Evolutionary conservation across 345 rosid species (phyloP).

Genomic region (Nasturtium officinale): DNA sequence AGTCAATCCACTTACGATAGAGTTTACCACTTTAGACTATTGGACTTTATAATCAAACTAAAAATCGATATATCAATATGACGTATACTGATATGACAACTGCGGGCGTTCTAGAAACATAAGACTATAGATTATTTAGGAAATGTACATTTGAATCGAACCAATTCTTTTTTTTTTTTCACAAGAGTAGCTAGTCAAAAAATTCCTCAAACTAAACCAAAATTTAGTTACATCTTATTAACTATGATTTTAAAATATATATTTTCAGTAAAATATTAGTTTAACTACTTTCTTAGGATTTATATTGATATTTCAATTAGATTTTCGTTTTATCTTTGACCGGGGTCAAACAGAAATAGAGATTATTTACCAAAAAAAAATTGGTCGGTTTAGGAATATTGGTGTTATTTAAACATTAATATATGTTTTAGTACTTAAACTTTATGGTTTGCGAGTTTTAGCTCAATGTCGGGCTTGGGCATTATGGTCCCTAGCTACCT

Average conservation of each 20-base stretch:
- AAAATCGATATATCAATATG: background rate
- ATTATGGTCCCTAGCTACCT: too few relatives aligned
- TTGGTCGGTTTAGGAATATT: background rate
- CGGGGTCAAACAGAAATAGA: background rate
- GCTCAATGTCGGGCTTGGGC: too few relatives aligned
- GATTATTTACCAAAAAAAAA: background rate
- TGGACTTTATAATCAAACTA: background rate
- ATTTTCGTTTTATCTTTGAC: too few relatives aligned
- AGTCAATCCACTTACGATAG: conserved; percentile 12
- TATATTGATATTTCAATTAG: background rate
- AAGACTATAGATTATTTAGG: background rate
- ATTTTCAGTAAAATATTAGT: background rate
- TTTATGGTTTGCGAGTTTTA: too few relatives aligned
- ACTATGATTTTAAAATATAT: too few relatives aligned
- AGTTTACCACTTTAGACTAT: conserved; percentile 20
- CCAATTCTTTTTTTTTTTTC: background rate
- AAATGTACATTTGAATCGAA: background rate
- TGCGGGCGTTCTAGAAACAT: conserved; percentile 6
- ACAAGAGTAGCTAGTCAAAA: background rate
- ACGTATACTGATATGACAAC: conserved; percentile 11
- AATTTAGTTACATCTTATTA: background rate
- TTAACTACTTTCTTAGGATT: background rate
- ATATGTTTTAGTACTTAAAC: too few relatives aligned
- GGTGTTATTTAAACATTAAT: too few relatives aligned
- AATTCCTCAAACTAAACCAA: background rate